Base-by-base conservation (phyloP, 2,329 filamentous ascomycete species). In the Aspergillus ruber region DNA sequence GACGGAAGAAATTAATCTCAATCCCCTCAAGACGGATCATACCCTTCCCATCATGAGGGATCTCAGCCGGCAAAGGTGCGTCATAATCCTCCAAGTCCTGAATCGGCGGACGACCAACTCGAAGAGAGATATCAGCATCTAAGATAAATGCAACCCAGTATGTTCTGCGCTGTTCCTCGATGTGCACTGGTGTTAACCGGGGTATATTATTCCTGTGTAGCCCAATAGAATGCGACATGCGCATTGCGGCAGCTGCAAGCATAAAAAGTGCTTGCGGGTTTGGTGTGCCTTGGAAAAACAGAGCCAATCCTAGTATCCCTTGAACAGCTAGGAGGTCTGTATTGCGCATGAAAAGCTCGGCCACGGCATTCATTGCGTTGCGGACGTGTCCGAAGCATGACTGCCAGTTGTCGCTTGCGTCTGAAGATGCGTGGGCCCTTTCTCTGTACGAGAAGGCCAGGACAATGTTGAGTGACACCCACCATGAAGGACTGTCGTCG, bases 141-240 rank as follows among this genome's bases (percentile, higher is more conserved):
- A 60, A 40, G 21, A 57, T 50, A 6, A 60, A 60, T 9, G 55
- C 50, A 5, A 60, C 50, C 56, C 55, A 60, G 33, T 50, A 58
- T 4, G 47, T 48, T 17, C 54, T 47, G n/a, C 49, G 42, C 35
- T 54, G 21, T 47, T 56, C 51, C 36, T 58, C 56, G 2, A 48
- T 43, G 29, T 56, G 44, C 13, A 43, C 33, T 13, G 20, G 18
- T 3, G 49, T 49, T 15, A 58, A 25, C 9, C 55, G 50, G 35
- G 38, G 44, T 1, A 42, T 46, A n/a, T 27, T 48, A 7, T 48
- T 50, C 3, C 49, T 51, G 44, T 59, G 57, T 32, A 59, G 29
- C 23, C 57, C 57, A 15, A 59, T 53, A 8, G 54, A 59, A 3
- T 59, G 57, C 0, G 55, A 44, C 13, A 59, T 36, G 9, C 56